phyloP scores from a whole-genome alignment of 352 stramenopile species.

The Globisporangium carolinianum region DNA sequence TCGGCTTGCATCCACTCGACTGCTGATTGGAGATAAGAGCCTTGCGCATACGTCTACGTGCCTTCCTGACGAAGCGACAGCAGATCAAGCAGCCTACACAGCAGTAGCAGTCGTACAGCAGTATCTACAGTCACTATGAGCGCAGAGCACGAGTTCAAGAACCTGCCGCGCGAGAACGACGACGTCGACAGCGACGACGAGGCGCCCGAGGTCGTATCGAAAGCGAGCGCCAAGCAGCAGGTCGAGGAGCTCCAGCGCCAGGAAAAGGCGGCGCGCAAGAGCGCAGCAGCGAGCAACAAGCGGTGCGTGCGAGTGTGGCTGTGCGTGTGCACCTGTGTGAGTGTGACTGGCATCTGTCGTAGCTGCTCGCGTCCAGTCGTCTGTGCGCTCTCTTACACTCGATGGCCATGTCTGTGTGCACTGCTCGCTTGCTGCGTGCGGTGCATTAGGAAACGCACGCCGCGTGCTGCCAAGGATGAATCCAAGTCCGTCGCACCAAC shows the following conservation, averaged over 20 bases:
- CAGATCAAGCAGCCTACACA: too few species aligned
- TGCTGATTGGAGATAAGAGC: too few species aligned
- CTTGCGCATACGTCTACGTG: too few species aligned
- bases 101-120: background rate
- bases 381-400: too few species aligned
- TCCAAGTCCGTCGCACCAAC: background rate
- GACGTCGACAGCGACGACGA: constrained; percentile 55
- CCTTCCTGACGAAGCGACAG: too few species aligned
- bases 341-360: background rate
- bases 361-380: too few species aligned
- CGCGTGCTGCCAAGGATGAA: constrained; percentile 3
- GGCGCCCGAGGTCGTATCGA: constrained; percentile 71
- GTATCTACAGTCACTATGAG: background rate
- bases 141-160: constrained; percentile 16
- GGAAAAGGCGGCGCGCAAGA: constrained; percentile 39
- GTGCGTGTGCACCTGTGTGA: background rate
- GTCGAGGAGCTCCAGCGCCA: constrained; percentile 37
- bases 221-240: constrained; percentile 54
- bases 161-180: constrained; percentile 12
- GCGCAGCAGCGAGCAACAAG: constrained; percentile 29
- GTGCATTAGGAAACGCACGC: constrained; percentile 29
- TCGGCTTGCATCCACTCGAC: too few species aligned
- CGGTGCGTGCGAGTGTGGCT: constrained; percentile 19
- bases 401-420: too few species aligned
- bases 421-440: too few species aligned